Evolutionary conservation across 257 asterid species (phyloP).

Genomic region (Ocimum tenuiflorum): DNA sequence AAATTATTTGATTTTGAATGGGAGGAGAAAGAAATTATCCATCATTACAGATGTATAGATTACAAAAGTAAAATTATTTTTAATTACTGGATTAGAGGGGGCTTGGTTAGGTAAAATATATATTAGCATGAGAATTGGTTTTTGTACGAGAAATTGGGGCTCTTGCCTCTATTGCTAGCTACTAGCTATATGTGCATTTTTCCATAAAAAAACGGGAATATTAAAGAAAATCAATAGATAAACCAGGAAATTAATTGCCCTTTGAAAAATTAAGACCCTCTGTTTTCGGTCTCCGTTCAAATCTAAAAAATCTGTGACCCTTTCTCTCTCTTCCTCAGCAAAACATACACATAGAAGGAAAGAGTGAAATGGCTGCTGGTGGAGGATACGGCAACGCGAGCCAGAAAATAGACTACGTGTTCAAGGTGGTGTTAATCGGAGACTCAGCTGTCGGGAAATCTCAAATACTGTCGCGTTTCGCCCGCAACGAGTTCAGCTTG

Average conservation of each 20-base stretch:
- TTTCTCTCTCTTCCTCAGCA: neutral
- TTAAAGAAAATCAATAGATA: neutral
- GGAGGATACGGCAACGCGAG: slow-evolving; percentile 46
- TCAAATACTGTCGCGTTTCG: slow-evolving; percentile 59
- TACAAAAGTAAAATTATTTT: no score
- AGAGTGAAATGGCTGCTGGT: slow-evolving; percentile 16
- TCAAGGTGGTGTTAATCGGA: slow-evolving; percentile 71
- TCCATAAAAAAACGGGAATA: neutral
- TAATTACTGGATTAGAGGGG: no score
- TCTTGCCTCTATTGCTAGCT: no score
- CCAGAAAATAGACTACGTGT: slow-evolving; percentile 63
- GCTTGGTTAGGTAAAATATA: no score
- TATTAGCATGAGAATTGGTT: no score
- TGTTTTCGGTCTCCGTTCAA: neutral
- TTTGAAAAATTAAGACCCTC: neutral
- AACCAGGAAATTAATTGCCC: neutral
- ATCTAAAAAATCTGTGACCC: neutral
- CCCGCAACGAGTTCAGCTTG: slow-evolving; percentile 66
- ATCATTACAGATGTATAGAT: no score
- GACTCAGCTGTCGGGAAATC: slow-evolving; percentile 81
- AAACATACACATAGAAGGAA: neutral
- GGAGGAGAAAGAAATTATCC: no score
- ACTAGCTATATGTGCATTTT: no score
- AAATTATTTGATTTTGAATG: no score
- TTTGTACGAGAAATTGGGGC: no score